Evolutionary conservation across 2,329 filamentous ascomycete species (phyloP), one percentile per base, ranked within the genome.

Genomic region (Hortaea sp.): DNA sequence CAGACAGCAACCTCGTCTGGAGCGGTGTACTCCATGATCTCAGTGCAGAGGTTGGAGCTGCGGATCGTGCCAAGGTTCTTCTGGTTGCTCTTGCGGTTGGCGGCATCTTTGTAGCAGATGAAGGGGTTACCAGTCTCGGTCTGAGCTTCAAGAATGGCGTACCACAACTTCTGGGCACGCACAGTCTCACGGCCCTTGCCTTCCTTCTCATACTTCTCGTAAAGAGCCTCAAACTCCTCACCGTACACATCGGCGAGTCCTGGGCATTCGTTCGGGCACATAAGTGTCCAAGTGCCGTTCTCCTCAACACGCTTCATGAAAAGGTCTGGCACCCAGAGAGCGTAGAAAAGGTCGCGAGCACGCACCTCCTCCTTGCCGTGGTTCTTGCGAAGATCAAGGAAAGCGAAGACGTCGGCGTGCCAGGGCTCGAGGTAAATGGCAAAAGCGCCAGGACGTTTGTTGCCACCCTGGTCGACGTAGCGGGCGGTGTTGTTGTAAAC

Each of bases 231-330:
- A 53, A 97, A 98, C 71, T 97, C 90, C 1, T 97, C 92, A 51
- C 92, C 92, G 61, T 97, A 97, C 63, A 94, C 87, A 68, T 98
- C 92, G 48, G 92, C 89, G 53, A 98, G 79, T 48, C 90, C 92
- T 49, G 90, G 85, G 63, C 88, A 92, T 70, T 98, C 92, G 62
- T 94, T 94, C 53, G 92, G 92, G 69, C 92, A 98, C 84, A 98
- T 95, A 39, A 98, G 76, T 12, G 92, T 97, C 92, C 92, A 98
- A 50, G 92, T 85, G 47, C 81, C 84, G 67, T 98, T 98, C 75
- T 88, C 83, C 72, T 98, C 88, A 47, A 98, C 90, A 67, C 92
- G 88, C 78, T 95, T 94, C 92, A 98, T 98, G 81, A 98, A 98
- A 40, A 98, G 79, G 74, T 98, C 92, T 11, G 92, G 89, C 48